Base-by-base conservation (phyloP, 768 basidiomycete genomes). In the Psilocybe cyanescens region DNA sequence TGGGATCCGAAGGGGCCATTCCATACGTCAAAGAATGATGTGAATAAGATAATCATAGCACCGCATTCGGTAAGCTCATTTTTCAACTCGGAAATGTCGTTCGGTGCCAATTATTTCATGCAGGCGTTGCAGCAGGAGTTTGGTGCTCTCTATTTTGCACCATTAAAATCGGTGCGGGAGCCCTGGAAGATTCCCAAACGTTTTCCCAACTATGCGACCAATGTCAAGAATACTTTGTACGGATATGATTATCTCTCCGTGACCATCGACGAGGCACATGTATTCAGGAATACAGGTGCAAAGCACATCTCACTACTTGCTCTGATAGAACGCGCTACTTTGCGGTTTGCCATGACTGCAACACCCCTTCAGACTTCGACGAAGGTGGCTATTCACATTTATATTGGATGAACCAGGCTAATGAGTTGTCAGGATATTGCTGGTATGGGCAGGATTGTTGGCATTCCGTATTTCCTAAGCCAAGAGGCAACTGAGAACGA, bases 301-400 rank as follows among this genome's bases (percentile, higher is more conserved):
- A 59, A 50, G 24, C 67, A 71, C 41, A 55, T 69, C 3, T 12
- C 16, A 8, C 33, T 70, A 14, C 24, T 61, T 3, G 51, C 65
- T 8, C 50, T 17, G 19, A 19, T 19, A 19, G 19, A 19, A 19
- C 3, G 37, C 56, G 0, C 6, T 50, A 2, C 9, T 72, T 0
- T 52, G 58, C 8, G 19, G 19, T 17, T 74, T 1, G 44, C 68
- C 2, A 44, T 70, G 48, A 72, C 72, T 1, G 74, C 68, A 1
- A 75, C 74, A 0, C 73, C 74, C 0, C 62, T 75, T 3, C 71
- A 69, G 37, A 74, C 69, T 0, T 63, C 19, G 2, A 58, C 45
- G 7, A 46, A 46, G 45, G 45, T 46, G 19, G 14, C 5, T 11
- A 11, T 46, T 46, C 16, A 46, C 14, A 49, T n/a, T n/a, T 19